Evolutionary conservation across 2,329 filamentous ascomycete genomes (phyloP).

Genomic region (Nakataea oryzae): DNA sequence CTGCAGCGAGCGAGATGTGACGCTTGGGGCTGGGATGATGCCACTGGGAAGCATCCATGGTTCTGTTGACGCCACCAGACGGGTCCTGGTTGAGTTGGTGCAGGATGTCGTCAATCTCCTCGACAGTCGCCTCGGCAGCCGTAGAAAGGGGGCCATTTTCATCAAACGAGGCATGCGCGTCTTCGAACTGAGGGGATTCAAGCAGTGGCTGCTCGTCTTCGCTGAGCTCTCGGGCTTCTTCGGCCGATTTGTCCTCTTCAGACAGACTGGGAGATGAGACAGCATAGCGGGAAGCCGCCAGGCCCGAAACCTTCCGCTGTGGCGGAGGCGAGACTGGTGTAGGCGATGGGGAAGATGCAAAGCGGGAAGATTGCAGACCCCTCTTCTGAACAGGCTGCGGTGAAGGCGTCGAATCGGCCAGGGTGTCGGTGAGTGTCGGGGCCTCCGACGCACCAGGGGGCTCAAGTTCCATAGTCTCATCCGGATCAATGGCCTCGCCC

Average conservation of each 20-base stretch:
- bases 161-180: background rate
- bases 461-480: conserved; percentile 1
- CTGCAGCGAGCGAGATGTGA: conserved; percentile 23
- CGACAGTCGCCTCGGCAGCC: conserved; percentile 44
- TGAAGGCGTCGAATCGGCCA: conserved; percentile 17
- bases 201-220: conserved; percentile 10
- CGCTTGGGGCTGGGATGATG: conserved; percentile 30
- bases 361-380: conserved; percentile 36
- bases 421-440: background rate
- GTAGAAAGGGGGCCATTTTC: background rate
- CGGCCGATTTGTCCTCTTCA: conserved; percentile 15
- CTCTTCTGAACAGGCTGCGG: conserved; percentile 16
- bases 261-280: conserved; percentile 24
- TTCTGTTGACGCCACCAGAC: conserved; percentile 62
- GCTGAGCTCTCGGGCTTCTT: conserved; percentile 3
- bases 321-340: conserved; percentile 20
- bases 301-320: conserved; percentile 28
- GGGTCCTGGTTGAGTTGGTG: conserved; percentile 69
- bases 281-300: conserved; percentile 34
- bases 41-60: conserved; percentile 35
- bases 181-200: conserved; percentile 11
- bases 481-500: background rate
- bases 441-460: background rate
- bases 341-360: conserved; percentile 20
- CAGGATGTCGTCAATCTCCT: conserved; percentile 92